phyloP scores from a whole-genome alignment of 1,284 basidiomycete species.

The Rhodofomes roseus region DNA sequence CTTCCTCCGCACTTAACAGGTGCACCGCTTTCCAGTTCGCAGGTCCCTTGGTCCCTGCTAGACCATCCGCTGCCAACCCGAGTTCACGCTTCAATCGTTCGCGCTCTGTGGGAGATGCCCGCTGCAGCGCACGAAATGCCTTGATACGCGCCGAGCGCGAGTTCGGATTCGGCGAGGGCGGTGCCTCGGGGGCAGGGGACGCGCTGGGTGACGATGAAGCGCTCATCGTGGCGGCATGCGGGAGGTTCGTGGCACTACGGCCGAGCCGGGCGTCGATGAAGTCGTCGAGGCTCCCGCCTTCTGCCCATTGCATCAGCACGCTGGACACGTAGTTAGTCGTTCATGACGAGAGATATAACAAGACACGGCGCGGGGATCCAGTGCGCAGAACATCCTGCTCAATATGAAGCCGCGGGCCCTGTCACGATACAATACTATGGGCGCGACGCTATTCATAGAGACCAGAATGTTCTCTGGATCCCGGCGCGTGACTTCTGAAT shows the following conservation, averaged over 20 bases:
- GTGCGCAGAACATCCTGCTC: not conserved
- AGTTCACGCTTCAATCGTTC: slow-evolving; percentile 53
- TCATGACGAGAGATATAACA: not conserved
- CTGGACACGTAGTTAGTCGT: slow-evolving; percentile 32
- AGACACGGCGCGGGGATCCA: too few species aligned
- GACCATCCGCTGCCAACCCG: slow-evolving; percentile 27
- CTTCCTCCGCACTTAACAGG: slow-evolving; percentile 77
- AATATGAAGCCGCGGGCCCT: not conserved
- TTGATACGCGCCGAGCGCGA: slow-evolving; percentile 70
- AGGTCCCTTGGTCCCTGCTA: slow-evolving; percentile 13
- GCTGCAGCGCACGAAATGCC: slow-evolving; percentile 68
- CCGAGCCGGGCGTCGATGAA: slow-evolving; percentile 78
- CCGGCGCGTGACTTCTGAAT: not conserved
- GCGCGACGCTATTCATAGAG: not conserved
- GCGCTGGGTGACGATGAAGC: slow-evolving; percentile 16
- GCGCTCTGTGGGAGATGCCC: slow-evolving; percentile 57
- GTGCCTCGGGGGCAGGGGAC: slow-evolving; percentile 10
- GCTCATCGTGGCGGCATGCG: slow-evolving; percentile 7
- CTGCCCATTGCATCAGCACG: slow-evolving; percentile 92
- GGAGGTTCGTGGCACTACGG: slow-evolving; percentile 15
- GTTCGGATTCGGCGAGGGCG: slow-evolving; percentile 28
- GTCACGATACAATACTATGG: too few species aligned
- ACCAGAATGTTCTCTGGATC: not conserved
- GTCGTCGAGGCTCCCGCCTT: slow-evolving; percentile 80
- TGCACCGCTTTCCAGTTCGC: slow-evolving; percentile 67